Evolutionary conservation across 495 filamentous ascomycete genomes (phyloP).

Genomic region (Poronia punctata): DNA sequence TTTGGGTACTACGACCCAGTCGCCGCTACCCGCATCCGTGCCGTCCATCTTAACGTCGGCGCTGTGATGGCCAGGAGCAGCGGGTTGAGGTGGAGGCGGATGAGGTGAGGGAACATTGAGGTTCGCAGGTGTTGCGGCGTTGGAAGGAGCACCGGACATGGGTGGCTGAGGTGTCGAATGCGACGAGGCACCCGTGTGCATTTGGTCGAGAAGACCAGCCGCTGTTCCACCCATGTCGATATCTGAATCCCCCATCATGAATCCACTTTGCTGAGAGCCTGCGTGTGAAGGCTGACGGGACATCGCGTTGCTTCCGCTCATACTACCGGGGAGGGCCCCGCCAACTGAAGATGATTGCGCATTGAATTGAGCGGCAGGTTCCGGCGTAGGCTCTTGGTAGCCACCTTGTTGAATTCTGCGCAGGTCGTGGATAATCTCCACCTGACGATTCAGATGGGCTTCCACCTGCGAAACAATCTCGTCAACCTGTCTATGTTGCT

Average conservation of each 20-base stretch:
- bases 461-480: conserved; percentile 55
- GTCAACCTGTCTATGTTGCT: conserved; percentile 49
- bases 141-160: conserved; percentile 35
- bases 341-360: conserved; percentile 9
- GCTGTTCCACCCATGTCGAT: conserved; percentile 60
- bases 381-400: conserved; percentile 50
- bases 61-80: conserved; percentile 22
- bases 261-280: conserved; percentile 43
- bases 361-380: conserved; percentile 24
- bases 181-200: conserved; percentile 48
- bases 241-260: conserved; percentile 50
- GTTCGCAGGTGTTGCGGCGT: conserved; percentile 40
- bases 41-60: conserved; percentile 33
- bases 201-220: conserved; percentile 58
- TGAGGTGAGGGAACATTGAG: conserved; percentile 29
- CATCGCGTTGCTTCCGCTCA: conserved; percentile 21
- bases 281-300: conserved; percentile 41
- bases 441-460: conserved; percentile 46
- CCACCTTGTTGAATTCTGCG: conserved; percentile 63
- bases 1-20: conserved; percentile 51
- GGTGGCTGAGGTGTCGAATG: conserved; percentile 42
- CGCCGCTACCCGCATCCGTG: conserved; percentile 34
- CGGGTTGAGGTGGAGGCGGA: conserved; percentile 13
- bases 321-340: conserved; percentile 15
- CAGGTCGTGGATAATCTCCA: conserved; percentile 53